phyloP scores from a whole-genome alignment of 1,284 basidiomycete genomes.

The Marasmius sp. region DNA sequence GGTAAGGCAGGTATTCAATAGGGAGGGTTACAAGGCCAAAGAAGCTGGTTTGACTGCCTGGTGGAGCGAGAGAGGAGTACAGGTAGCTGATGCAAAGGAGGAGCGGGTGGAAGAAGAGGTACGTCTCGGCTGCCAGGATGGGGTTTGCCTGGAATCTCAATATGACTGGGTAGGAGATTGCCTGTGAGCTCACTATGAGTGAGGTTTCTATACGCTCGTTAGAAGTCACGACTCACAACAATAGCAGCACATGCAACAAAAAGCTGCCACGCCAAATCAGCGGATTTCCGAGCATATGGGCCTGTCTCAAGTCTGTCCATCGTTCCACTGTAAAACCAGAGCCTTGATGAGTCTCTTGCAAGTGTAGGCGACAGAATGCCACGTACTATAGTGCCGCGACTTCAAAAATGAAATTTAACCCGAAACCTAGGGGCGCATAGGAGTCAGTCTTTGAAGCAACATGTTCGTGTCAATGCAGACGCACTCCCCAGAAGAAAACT shows the following conservation, averaged over 20 bases:
- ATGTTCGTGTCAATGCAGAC: slow-evolving; percentile 19
- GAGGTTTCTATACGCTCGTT: neutral
- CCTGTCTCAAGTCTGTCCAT: slow-evolving; percentile 62
- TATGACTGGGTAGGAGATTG: slow-evolving; percentile 44
- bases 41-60: slow-evolving; percentile 64
- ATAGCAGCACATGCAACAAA: slow-evolving; percentile 54
- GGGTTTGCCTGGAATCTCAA: no score
- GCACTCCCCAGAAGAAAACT: slow-evolving; percentile 77
- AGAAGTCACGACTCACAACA: slow-evolving; percentile 46
- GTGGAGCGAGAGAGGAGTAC: slow-evolving; percentile 58
- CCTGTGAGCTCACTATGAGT: neutral
- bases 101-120: slow-evolving; percentile 64
- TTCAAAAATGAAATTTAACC: slow-evolving; percentile 70
- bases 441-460: neutral
- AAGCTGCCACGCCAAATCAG: slow-evolving; percentile 76
- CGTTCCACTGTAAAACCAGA: slow-evolving; percentile 47
- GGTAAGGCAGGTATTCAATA: slow-evolving; percentile 72
- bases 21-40: slow-evolving; percentile 76
- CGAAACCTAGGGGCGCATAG: slow-evolving; percentile 40
- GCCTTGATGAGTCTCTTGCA: neutral
- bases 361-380: neutral
- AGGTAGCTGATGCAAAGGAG: slow-evolving; percentile 42
- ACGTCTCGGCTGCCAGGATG: no score
- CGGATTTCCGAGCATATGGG: slow-evolving; percentile 58
- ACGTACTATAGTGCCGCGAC: slow-evolving; percentile 76